A percentile compares a stretch with the other conserved stretches of the same genome.
These are phyloP conservation scores for Chalciporus sphaerocephalus DNA, from an alignment of 768 basidiomycete species.

Conservation along the genomic window DNA sequence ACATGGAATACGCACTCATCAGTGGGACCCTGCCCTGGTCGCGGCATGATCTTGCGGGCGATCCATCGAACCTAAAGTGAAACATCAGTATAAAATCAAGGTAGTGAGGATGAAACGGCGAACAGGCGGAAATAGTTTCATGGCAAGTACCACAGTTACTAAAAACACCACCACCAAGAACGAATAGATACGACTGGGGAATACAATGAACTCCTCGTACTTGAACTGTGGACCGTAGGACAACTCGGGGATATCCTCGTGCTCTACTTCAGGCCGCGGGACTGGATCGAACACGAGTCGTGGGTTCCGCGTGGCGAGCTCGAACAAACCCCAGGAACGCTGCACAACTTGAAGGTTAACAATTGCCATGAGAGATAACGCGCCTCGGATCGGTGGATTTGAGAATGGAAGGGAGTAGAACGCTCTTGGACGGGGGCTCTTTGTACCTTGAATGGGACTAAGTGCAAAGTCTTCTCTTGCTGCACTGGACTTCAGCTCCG, in stretches of 20 bases:
- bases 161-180: slow-evolving; percentile 37
- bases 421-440: slow-evolving; percentile 25
- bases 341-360: slow-evolving; percentile 49
- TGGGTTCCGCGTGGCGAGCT: slow-evolving; percentile 26
- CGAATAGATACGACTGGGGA: slow-evolving; percentile 38
- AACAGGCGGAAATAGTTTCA: slow-evolving; percentile 37
- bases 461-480: slow-evolving; percentile 37
- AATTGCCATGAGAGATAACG: slow-evolving; percentile 41
- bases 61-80: slow-evolving; percentile 47
- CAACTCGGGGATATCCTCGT: slow-evolving; percentile 15
- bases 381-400: slow-evolving; percentile 34
- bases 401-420: slow-evolving; percentile 37
- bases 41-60: slow-evolving; percentile 44
- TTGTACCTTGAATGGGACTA: slow-evolving; percentile 37
- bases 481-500: slow-evolving; percentile 27
- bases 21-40: slow-evolving; percentile 59
- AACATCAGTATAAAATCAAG: background rate
- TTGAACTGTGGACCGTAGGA: slow-evolving; percentile 68
- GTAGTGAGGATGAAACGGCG: slow-evolving; percentile 11
- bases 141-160: slow-evolving; percentile 15
- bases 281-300: slow-evolving; percentile 11
- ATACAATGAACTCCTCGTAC: slow-evolving; percentile 68
- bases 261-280: slow-evolving; percentile 14
- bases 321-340: slow-evolving; percentile 52
- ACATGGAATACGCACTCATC: slow-evolving; percentile 45